These are phyloP conservation scores for Handroanthus guayacan DNA, from an alignment of 257 asterid genomes.

Conservation along the genomic window DNA sequence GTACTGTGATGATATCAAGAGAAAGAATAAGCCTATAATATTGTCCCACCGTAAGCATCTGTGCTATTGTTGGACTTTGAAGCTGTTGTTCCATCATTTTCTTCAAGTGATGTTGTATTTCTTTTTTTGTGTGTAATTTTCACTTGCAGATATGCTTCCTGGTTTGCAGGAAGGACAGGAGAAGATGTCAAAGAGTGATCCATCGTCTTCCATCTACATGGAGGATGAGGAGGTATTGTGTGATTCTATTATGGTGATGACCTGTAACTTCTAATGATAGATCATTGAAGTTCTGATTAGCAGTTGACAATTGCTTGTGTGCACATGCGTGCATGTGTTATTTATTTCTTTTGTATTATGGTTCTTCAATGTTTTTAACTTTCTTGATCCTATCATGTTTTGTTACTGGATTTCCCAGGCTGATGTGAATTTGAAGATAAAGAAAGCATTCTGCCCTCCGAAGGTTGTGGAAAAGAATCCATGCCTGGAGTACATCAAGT, in stretches of 20 bases:
- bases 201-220: conserved; percentile 82
- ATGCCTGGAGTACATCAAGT: conserved; percentile 80
- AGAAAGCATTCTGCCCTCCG: conserved; percentile 91
- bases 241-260: not conserved
- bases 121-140: conserved; percentile 17
- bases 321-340: too few relatives aligned
- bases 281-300: not conserved
- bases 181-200: conserved; percentile 88
- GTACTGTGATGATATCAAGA: conserved; percentile 81
- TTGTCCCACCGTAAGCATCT: conserved; percentile 71
- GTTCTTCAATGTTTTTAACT: conserved; percentile 3
- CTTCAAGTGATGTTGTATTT: not conserved
- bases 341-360: not conserved
- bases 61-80: conserved; percentile 4
- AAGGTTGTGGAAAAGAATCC: conserved; percentile 71
- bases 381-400: conserved; percentile 9
- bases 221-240: conserved; percentile 88
- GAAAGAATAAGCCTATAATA: conserved; percentile 86
- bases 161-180: conserved; percentile 89
- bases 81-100: conserved; percentile 3
- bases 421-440: conserved; percentile 81
- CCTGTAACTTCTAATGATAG: conserved; percentile 11
- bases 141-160: conserved; percentile 77
- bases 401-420: conserved; percentile 47
- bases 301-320: not conserved